A percentile compares a stretch with the other conserved stretches of the same genome.
Conservation (phyloP, 2,329 filamentous ascomycete species). For the Pseudogymnoascus sp. region DNA sequence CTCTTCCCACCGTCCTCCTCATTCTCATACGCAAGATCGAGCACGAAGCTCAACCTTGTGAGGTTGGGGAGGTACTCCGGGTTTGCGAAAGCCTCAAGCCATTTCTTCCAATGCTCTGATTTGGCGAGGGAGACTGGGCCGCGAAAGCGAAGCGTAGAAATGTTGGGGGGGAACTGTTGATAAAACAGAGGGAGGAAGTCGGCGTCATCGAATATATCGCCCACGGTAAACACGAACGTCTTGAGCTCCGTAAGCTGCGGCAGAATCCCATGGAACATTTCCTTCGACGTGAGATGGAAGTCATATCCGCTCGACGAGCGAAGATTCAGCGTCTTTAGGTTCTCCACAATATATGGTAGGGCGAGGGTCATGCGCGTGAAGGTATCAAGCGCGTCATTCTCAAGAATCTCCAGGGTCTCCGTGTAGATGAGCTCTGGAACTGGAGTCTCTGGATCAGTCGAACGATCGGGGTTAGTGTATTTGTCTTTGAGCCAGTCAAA, state of each 20-base stretch:
- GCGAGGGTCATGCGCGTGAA: neutral
- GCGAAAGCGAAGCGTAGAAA: neutral
- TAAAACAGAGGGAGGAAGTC: neutral
- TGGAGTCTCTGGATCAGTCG: neutral
- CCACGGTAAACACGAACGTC: neutral
- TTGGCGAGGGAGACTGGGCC: neutral
- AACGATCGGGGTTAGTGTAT: neutral
- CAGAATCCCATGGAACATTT: neutral
- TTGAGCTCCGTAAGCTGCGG: neutral
- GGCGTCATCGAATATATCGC: neutral
- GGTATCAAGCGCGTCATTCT: neutral
- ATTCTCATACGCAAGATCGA: constrained; percentile 19
- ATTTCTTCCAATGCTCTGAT: neutral
- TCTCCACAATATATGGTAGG: neutral
- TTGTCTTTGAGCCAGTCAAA: neutral
- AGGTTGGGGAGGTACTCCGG: neutral
- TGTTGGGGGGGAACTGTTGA: neutral
- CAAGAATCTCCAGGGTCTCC: neutral
- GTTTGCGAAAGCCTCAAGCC: neutral
- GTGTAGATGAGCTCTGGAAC: neutral
- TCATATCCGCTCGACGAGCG: neutral
- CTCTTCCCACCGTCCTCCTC: neutral
- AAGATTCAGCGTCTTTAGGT: neutral
- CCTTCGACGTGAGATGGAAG: neutral
- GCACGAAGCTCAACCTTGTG: neutral